A percentile compares a stretch with the other conserved stretches of the same genome.
Evolutionary conservation across 202 grass and related monocot species (phyloP).

Genomic region (Schoenoplectus triqueter): DNA sequence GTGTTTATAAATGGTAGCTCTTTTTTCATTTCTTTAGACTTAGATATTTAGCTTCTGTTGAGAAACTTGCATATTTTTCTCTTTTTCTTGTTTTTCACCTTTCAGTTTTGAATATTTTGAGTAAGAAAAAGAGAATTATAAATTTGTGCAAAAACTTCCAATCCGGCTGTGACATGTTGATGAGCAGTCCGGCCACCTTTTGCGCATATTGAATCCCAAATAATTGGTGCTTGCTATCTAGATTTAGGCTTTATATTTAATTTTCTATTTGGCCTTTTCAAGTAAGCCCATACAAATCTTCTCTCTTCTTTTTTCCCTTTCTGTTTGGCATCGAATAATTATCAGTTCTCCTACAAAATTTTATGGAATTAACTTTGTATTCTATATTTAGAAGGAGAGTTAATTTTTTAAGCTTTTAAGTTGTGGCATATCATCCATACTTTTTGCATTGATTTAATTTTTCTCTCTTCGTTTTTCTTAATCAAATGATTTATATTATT

Average conservation of each 20-base stretch:
- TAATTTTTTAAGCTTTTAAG: too few species aligned
- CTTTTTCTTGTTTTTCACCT: background rate
- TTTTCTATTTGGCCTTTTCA: background rate
- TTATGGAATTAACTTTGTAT: background rate
- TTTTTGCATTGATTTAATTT: too few species aligned
- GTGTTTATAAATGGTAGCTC: too few species aligned
- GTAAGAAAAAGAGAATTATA: background rate
- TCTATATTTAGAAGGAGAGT: background rate
- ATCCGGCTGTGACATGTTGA: constrained; percentile 37
- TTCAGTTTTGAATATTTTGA: constrained; percentile 2
- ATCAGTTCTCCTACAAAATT: background rate
- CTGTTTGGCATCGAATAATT: background rate
- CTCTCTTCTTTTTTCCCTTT: background rate
- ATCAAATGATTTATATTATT: too few species aligned
- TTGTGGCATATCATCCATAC: too few species aligned
- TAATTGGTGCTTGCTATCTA: constrained; percentile 20
- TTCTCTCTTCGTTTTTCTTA: too few species aligned
- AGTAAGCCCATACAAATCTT: constrained; percentile 31
- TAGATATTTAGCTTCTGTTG: background rate
- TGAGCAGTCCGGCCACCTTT: constrained; percentile 47
- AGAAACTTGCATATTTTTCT: background rate
- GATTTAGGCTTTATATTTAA: constrained; percentile 22
- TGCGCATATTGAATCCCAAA: constrained; percentile 34
- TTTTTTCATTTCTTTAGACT: background rate
- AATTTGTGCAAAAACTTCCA: constrained; percentile 45